Percentiles rank a stretch among this genome's conserved stretches.
These are phyloP conservation scores for Colletotrichum limetticola DNA, from an alignment of 2,329 filamentous ascomycete species.

Conservation along the genomic window DNA sequence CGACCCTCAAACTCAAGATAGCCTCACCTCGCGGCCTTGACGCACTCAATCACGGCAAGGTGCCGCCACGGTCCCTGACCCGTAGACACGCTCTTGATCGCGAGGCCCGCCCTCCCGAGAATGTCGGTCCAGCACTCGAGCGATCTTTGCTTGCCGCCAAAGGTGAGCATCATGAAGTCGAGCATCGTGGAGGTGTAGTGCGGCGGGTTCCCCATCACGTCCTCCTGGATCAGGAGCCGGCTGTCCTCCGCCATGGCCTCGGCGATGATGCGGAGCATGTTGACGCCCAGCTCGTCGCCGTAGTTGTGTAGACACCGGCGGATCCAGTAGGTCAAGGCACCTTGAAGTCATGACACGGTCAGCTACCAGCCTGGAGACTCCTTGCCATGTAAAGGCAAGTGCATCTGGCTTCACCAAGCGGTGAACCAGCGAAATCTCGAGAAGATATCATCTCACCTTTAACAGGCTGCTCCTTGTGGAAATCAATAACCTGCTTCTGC, in stretches of 20 bases:
- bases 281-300: conserved; percentile 43
- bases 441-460: conserved; percentile 15
- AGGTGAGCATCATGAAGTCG: conserved; percentile 45
- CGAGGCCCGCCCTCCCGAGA: conserved; percentile 40
- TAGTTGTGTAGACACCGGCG: conserved; percentile 52
- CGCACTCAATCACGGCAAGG: conserved; percentile 38
- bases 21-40: conserved; percentile 4
- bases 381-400: neutral
- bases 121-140: conserved; percentile 41
- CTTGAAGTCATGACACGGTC: conserved; percentile 33
- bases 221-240: conserved; percentile 46
- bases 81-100: conserved; percentile 38
- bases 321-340: conserved; percentile 49
- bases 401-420: neutral
- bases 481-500: conserved; percentile 40
- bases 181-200: conserved; percentile 38
- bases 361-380: neutral
- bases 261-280: conserved; percentile 44
- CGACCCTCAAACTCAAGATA: neutral
- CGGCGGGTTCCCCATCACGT: conserved; percentile 43
- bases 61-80: conserved; percentile 33
- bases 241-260: conserved; percentile 46
- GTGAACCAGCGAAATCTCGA: neutral
- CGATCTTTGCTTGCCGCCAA: conserved; percentile 47
- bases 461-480: conserved; percentile 41